phyloP scores from a whole-genome alignment of 2,329 filamentous ascomycete species.

The Colletotrichum navitas region DNA sequence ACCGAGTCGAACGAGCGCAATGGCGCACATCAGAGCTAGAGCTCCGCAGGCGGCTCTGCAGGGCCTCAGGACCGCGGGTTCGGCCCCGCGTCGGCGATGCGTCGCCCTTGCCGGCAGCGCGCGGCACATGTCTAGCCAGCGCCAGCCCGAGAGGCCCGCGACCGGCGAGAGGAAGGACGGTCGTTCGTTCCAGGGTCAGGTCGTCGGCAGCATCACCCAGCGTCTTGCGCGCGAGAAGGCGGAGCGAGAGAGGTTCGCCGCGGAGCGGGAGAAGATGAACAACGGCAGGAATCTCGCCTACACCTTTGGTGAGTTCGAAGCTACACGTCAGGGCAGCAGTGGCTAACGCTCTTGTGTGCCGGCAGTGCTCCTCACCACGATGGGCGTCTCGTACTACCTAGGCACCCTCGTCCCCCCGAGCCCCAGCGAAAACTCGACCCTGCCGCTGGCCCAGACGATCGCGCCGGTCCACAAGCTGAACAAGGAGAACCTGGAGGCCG shows the following conservation, averaged over 20 bases:
- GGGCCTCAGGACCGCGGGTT: conserved; percentile 46
- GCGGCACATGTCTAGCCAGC: conserved; percentile 46
- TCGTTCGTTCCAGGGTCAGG: conserved; percentile 68
- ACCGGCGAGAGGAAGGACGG: conserved; percentile 55
- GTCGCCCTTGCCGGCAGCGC: conserved; percentile 32
- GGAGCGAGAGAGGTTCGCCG: conserved; percentile 64
- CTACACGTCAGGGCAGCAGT: neutral
- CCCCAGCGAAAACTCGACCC: conserved; percentile 67
- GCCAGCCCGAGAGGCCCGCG: conserved; percentile 43
- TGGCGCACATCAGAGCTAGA: conserved; percentile 52
- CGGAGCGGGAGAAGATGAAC: conserved; percentile 52
- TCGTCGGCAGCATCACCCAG: conserved; percentile 69
- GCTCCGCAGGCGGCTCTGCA: conserved; percentile 49
- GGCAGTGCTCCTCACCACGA: conserved; percentile 65
- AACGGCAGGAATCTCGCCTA: conserved; percentile 62
- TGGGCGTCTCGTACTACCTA: conserved; percentile 68
- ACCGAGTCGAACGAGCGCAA: conserved; percentile 39
- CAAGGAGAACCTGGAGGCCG: conserved; percentile 74
- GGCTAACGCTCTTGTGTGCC: conserved; percentile 24
- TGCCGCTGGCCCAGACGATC: conserved; percentile 65
- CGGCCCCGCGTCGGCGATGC: conserved; percentile 37
- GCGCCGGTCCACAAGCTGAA: conserved; percentile 69
- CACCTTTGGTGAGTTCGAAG: conserved; percentile 63
- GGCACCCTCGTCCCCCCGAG: conserved; percentile 68
- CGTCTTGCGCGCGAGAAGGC: conserved; percentile 67